Percentiles rank a stretch among this genome's conserved stretches.
Evolutionary conservation across 129 eudicot genomes (phyloP).

Genomic region (Artemisia argyi): DNA sequence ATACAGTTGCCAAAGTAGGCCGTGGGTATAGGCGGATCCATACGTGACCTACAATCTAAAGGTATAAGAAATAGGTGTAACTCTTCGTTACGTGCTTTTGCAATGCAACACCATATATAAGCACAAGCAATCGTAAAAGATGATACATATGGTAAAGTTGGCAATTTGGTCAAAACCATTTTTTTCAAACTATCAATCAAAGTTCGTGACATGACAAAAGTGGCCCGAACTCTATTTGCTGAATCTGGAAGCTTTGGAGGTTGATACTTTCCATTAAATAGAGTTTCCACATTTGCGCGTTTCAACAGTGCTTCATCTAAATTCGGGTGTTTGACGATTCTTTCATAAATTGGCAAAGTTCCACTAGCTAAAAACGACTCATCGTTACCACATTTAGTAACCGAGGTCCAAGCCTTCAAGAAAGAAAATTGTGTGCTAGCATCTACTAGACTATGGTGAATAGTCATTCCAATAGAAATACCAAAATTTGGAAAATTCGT

Average conservation of each 20-base stretch:
- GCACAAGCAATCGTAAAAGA: conserved; percentile 32
- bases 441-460: conserved; percentile 37
- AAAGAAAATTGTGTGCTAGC: conserved; percentile 29
- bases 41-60: conserved; percentile 7
- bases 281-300: not conserved
- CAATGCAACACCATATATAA: conserved; percentile 29
- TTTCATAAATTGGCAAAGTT: conserved; percentile 30
- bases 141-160: conserved; percentile 21
- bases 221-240: conserved; percentile 32
- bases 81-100: conserved; percentile 6
- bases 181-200: conserved; percentile 23
- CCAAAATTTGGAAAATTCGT: conserved; percentile 41
- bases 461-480: conserved; percentile 35
- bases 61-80: not conserved
- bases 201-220: conserved; percentile 20
- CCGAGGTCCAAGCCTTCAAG: conserved; percentile 39
- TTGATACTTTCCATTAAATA: not conserved
- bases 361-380: conserved; percentile 15
- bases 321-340: conserved; percentile 25
- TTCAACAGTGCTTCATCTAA: not conserved
- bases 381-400: conserved; percentile 20
- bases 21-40: conserved; percentile 13
- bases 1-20: conserved; percentile 15
- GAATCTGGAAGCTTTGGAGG: conserved; percentile 11
- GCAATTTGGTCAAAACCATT: conserved; percentile 4